Evolutionary conservation across 2,329 filamentous ascomycete genomes (phyloP).

Genomic region (Aspergillus costaricaensis): DNA sequence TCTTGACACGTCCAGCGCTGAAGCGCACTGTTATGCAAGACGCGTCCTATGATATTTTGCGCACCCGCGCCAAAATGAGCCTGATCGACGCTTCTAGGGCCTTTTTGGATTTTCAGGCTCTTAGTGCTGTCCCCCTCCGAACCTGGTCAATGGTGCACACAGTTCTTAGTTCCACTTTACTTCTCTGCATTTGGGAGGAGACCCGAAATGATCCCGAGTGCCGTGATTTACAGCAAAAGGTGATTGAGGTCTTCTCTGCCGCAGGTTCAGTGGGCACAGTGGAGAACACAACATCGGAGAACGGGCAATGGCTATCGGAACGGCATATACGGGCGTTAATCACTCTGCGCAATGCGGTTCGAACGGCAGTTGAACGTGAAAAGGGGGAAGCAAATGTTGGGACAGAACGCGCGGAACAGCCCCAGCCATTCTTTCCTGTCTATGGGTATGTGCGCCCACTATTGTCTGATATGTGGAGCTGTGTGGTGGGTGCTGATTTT

Average conservation of each 20-base stretch:
- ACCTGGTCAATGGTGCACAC: constrained; percentile 41
- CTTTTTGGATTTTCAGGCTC: constrained; percentile 35
- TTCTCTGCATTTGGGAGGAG: constrained; percentile 39
- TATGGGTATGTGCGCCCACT: not conserved
- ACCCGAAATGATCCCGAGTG: constrained; percentile 33
- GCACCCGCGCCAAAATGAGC: constrained; percentile 27
- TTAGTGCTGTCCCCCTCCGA: constrained; percentile 33
- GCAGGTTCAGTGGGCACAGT: constrained; percentile 18
- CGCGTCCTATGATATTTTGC: constrained; percentile 18
- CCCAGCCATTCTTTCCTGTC: not conserved
- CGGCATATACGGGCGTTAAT: constrained; percentile 34
- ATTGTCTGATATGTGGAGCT: not conserved
- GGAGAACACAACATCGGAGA: constrained; percentile 17
- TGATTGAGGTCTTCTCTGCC: constrained; percentile 33
- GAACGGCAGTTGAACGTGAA: constrained; percentile 20
- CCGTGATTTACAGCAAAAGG: constrained; percentile 31
- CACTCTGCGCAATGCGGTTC: constrained; percentile 24
- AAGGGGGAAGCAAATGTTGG: constrained; percentile 5
- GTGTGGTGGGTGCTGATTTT: not conserved
- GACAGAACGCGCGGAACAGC: not conserved
- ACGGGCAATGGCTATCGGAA: constrained; percentile 32
- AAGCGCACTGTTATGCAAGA: constrained; percentile 31
- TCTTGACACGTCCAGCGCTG: constrained; percentile 59
- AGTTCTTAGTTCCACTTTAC: constrained; percentile 34
- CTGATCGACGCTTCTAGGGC: constrained; percentile 32